Conservation (phyloP, 495 filamentous ascomycete species). For the Xylaria intraflava region DNA sequence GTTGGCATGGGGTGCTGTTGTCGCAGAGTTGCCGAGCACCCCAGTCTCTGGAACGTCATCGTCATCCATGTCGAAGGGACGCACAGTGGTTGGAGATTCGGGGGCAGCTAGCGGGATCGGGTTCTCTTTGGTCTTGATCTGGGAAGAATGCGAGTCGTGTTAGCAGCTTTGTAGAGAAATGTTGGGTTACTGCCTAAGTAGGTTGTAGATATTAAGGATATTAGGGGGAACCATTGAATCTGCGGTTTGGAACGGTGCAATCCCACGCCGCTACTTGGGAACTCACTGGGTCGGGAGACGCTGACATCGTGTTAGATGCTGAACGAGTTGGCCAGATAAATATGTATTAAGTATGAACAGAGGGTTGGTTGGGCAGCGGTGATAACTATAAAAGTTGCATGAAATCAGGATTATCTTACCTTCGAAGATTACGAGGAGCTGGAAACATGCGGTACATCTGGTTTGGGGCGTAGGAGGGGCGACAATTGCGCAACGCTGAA, state of each 20-base stretch:
- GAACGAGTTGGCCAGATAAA: not conserved
- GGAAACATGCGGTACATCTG: too few relatives aligned
- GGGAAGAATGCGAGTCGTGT: not conserved
- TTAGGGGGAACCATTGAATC: conserved; percentile 7
- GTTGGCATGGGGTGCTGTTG: conserved; percentile 36
- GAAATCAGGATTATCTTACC: conserved; percentile 12
- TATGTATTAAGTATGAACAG: conserved; percentile 10
- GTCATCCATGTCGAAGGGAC: conserved; percentile 81
- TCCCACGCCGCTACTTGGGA: conserved; percentile 8
- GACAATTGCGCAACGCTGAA: conserved; percentile 5
- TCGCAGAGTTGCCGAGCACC: conserved; percentile 34
- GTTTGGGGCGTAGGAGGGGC: conserved; percentile 11
- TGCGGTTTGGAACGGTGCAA: not conserved
- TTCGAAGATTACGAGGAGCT: too few relatives aligned
- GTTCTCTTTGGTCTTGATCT: conserved; percentile 29
- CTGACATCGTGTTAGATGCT: conserved; percentile 28
- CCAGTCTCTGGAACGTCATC: conserved; percentile 63
- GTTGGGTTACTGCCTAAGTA: not conserved
- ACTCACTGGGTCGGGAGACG: conserved; percentile 37
- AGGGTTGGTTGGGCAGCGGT: not conserved
- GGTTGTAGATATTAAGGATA: not conserved
- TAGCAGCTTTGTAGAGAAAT: not conserved
- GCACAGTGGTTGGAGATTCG: conserved; percentile 80
- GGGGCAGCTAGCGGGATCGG: conserved; percentile 30
- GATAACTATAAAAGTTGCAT: conserved; percentile 2